Evolutionary conservation across 2,329 filamentous ascomycete genomes (phyloP).

Genomic region (Mariannaea elegans): DNA sequence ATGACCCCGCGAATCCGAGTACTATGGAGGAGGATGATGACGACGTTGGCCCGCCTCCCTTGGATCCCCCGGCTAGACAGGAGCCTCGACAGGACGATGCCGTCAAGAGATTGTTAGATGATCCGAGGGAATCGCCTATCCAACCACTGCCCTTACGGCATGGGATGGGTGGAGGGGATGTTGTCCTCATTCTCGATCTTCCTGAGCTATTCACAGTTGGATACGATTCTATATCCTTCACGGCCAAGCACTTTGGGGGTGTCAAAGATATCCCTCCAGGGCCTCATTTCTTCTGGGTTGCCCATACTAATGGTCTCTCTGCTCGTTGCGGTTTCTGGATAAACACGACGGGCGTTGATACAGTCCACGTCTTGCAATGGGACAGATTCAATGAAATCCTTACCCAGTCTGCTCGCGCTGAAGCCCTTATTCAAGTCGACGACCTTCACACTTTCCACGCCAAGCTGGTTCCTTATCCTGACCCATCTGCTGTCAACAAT

Average conservation of each 20-base stretch:
- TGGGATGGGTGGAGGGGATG: constrained; percentile 54
- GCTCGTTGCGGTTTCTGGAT: constrained; percentile 68
- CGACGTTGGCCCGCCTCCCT: constrained; percentile 43
- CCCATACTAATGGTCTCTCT: constrained; percentile 57
- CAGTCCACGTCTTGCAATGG: constrained; percentile 62
- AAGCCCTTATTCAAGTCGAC: constrained; percentile 55
- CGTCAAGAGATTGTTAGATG: constrained; percentile 3
- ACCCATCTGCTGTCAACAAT: constrained; percentile 42
- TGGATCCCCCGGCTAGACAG: constrained; percentile 36
- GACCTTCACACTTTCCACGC: constrained; percentile 50
- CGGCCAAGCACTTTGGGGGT: constrained; percentile 58
- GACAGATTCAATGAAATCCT: constrained; percentile 65
- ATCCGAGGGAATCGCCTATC: constrained; percentile 10
- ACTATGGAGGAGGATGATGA: constrained; percentile 21
- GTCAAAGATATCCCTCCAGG: constrained; percentile 64
- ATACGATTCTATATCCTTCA: constrained; percentile 61
- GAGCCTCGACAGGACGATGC: not conserved
- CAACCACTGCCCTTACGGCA: constrained; percentile 33
- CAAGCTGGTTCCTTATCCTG: constrained; percentile 56
- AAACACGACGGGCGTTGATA: constrained; percentile 46
- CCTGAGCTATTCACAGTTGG: constrained; percentile 62
- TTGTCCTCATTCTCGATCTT: constrained; percentile 61
- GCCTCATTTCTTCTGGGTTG: constrained; percentile 68
- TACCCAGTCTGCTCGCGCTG: constrained; percentile 55
- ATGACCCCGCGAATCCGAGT: constrained; percentile 37